phyloP scores from a whole-genome alignment of 768 basidiomycete species.

The Tulasnella sp. region DNA sequence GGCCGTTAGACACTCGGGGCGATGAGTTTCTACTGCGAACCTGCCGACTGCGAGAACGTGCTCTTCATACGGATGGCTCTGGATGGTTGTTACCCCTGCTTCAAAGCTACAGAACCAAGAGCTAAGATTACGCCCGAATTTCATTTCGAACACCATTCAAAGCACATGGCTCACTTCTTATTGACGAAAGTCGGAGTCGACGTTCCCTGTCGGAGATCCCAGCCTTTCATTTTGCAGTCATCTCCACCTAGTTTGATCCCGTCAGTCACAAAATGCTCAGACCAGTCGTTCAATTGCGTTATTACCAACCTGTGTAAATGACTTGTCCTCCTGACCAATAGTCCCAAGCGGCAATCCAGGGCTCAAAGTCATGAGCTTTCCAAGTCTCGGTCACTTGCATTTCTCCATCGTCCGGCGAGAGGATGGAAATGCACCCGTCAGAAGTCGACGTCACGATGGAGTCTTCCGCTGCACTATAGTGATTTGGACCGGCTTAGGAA shows the following conservation, averaged over 20 bases:
- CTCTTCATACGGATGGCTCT: slow-evolving; percentile 68
- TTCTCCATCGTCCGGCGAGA: slow-evolving; percentile 35
- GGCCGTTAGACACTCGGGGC: background rate
- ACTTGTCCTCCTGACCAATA: slow-evolving; percentile 61
- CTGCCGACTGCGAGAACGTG: slow-evolving; percentile 85
- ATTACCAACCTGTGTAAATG: slow-evolving; percentile 64
- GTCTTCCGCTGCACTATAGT: background rate
- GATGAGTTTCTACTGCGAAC: slow-evolving; percentile 33
- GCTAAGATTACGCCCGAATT: background rate
- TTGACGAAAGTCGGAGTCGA: slow-evolving; percentile 54
- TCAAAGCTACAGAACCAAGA: slow-evolving; percentile 53
- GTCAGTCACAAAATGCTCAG: background rate
- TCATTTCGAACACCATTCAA: background rate
- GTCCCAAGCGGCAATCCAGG: slow-evolving; percentile 90
- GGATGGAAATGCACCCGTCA: slow-evolving; percentile 57
- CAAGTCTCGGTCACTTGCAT: slow-evolving; percentile 46
- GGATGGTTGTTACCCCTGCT: slow-evolving; percentile 85
- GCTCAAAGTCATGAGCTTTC: slow-evolving; percentile 87
- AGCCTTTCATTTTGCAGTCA: slow-evolving; percentile 77
- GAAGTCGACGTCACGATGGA: slow-evolving; percentile 70
- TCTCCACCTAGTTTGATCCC: slow-evolving; percentile 64
- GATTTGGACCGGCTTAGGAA: too few species aligned
- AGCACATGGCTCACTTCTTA: slow-evolving; percentile 39
- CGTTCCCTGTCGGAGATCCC: slow-evolving; percentile 71
- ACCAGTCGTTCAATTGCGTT: background rate